phyloP scores from a whole-genome alignment of 83 land plant genomes.

The Picea mariana region DNA sequence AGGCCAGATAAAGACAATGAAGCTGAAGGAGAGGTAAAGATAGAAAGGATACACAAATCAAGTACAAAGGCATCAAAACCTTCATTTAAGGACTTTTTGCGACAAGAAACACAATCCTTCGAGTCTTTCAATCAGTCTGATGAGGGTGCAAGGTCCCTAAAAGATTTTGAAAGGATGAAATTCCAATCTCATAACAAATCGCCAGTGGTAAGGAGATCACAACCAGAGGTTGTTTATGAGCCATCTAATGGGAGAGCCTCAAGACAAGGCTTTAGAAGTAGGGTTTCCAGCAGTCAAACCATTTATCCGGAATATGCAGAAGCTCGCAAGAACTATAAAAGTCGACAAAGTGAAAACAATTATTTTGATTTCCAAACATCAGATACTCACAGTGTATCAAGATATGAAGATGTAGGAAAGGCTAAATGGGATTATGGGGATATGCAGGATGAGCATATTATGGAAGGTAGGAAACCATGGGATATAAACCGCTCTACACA shows the following conservation, averaged over 20 bases:
- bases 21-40: background rate
- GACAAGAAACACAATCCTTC: slow-evolving; percentile 5
- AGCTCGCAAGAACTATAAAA: no score
- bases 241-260: no score
- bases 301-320: no score
- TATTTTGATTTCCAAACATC: no score
- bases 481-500: background rate
- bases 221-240: background rate
- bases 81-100: slow-evolving; percentile 6
- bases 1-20: background rate
- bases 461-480: no score
- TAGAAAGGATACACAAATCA: background rate
- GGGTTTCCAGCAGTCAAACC: no score
- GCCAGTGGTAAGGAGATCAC: background rate
- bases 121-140: slow-evolving; percentile 1
- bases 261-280: no score
- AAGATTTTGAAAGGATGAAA: background rate
- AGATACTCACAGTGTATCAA: background rate
- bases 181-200: background rate
- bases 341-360: no score
- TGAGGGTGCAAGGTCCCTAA: background rate
- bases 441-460: no score
- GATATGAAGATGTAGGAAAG: background rate
- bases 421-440: background rate
- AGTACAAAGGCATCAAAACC: background rate